Evolutionary conservation across 805 yeast genomes (phyloP).

Genomic region (Nakazawaea sp.): DNA sequence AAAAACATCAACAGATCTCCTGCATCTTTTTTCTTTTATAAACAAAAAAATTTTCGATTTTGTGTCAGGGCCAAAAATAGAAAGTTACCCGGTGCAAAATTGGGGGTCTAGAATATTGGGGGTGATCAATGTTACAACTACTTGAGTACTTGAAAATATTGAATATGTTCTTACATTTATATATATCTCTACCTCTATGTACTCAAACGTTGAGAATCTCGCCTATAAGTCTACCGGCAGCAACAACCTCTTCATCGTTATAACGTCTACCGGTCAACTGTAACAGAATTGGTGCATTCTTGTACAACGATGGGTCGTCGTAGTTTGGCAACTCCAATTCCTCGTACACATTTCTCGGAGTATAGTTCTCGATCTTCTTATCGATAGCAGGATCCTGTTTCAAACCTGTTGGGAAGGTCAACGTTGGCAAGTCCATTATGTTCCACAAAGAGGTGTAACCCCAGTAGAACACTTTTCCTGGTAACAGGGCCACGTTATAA

Average conservation of each 20-base stretch:
- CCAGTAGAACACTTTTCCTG: constrained; percentile 57
- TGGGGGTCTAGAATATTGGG: no score
- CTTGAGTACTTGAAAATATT: no score
- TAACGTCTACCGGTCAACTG: constrained; percentile 50
- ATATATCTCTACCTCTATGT: no score
- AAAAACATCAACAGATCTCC: no score
- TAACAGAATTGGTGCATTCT: constrained; percentile 48
- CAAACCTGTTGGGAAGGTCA: constrained; percentile 56
- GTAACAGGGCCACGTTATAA: constrained; percentile 66
- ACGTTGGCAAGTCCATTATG: constrained; percentile 63
- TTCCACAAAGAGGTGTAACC: constrained; percentile 75
- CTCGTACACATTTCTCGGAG: constrained; percentile 40
- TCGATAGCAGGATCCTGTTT: constrained; percentile 50
- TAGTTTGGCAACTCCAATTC: constrained; percentile 40
- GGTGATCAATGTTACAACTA: no score
- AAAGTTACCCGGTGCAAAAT: no score
- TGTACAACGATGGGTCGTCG: constrained; percentile 34
- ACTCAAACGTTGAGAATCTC: constrained; percentile 23
- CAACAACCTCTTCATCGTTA: constrained; percentile 50
- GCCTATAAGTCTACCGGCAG: constrained; percentile 33
- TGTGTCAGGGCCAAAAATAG: no score
- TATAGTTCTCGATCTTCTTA: constrained; percentile 30
- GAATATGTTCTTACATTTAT: no score
- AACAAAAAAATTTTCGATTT: no score
- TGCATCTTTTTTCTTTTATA: no score